Evolutionary conservation across 208 protist genomes (phyloP), one percentile per base, ranked within the genome.

Genomic region (Leishmania amazonensis): DNA sequence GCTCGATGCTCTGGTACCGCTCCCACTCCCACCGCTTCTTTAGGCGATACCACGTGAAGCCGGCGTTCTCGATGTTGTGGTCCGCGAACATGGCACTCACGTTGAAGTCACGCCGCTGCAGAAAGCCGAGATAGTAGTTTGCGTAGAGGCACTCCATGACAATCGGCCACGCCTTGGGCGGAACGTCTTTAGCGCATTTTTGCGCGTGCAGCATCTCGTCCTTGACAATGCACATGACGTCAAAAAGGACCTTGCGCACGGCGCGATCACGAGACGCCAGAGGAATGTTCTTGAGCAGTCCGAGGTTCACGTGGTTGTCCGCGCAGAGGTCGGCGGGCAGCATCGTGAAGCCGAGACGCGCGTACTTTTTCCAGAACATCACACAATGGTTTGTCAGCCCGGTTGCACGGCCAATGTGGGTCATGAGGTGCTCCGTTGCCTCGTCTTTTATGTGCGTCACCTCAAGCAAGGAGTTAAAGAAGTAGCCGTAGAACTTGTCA

Each of bases 291-390:
- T 92, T 93, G 8, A 97, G 87, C 79, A 97, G 81, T 49, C 90
- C 92, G 51, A 97, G 76, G 80, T 97, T 96, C 15, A 97, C 93
- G 78, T 95, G 91, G 78, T 96, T 90, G 81, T 97, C 95, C 4
- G 95, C 95, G 83, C 95, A 97, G 53, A 97, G 79, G 81, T 96
- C 95, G 8, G 95, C 88, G 19, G 95, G 95, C 54, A 97, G 90
- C 95, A 97, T 95, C 45, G 93, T 97, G 75, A 96, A 93, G 73
- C 95, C 95, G 71, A 96, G 91, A 62, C 86, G 85, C 40, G 93
- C 95, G 88, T 97, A 97, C 84, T 97, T 96, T 62, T 96, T 96
- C 93, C 95, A 97, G 73, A 96, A 95, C 95, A 97, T 96, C 28
- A 97, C 95, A 83, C 93, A 95, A 84, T 97, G 95, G 60, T 90